phyloP scores from a whole-genome alignment of 1,284 basidiomycete genomes.

The Sporisorium scitamineum region DNA sequence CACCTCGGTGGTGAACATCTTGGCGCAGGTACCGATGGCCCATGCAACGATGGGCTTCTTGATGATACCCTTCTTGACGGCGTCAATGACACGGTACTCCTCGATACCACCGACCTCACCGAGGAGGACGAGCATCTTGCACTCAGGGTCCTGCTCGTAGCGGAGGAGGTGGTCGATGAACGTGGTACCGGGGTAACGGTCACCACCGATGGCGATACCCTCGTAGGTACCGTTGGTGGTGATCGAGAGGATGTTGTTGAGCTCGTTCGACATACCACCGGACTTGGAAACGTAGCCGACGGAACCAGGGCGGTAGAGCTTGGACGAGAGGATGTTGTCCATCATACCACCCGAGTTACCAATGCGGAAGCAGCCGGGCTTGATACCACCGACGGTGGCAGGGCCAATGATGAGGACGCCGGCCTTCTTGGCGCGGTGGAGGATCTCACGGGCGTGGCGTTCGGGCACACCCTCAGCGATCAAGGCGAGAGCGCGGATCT shows the following conservation, averaged over 20 bases:
- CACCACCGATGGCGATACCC: conserved; percentile 99
- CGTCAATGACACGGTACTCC: conserved; percentile 98
- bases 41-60: conserved; percentile 99
- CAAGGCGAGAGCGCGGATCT: conserved; percentile 86
- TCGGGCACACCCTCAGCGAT: conserved; percentile 99
- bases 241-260: conserved; percentile 99
- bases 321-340: conserved; percentile 99
- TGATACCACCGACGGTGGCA: conserved; percentile 98
- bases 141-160: conserved; percentile 95
- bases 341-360: conserved; percentile 99
- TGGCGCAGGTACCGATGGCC: conserved; percentile 99
- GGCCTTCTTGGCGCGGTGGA: conserved; percentile 87
- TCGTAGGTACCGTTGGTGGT: conserved; percentile 99
- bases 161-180: conserved; percentile 99
- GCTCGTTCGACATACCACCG: conserved; percentile 99
- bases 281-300: conserved; percentile 99
- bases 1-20: conserved; percentile 99
- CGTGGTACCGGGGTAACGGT: conserved; percentile 96
- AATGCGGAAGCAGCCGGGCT: conserved; percentile 99
- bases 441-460: conserved; percentile 94
- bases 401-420: conserved; percentile 96
- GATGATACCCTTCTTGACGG: conserved; percentile 92
- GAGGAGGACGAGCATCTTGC: conserved; percentile 98
- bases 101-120: conserved; percentile 99
- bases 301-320: conserved; percentile 96